These are phyloP conservation scores for Trametes sp. DNA, from an alignment of 1,284 basidiomycete genomes.

Conservation along the genomic window DNA sequence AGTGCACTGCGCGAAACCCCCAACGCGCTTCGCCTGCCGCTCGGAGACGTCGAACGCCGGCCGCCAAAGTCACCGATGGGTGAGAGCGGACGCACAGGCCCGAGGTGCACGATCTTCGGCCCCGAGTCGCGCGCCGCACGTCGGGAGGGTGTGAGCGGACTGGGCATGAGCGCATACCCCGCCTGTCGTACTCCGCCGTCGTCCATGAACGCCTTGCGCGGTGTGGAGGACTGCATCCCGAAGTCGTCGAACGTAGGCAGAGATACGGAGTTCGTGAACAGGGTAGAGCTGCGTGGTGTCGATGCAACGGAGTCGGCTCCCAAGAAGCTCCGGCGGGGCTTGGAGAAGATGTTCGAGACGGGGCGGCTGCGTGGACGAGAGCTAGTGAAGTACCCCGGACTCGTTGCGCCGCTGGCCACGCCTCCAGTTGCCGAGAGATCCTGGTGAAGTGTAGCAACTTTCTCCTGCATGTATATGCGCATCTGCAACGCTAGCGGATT, in stretches of 20 bases:
- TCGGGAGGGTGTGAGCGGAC: conserved; percentile 44
- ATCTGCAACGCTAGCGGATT: conserved; percentile 72
- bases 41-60: conserved; percentile 33
- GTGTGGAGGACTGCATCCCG: conserved; percentile 35
- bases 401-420: conserved; percentile 6
- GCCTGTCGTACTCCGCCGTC: conserved; percentile 45
- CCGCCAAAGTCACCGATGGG: conserved; percentile 38
- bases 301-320: conserved; percentile 42
- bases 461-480: conserved; percentile 68
- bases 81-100: conserved; percentile 54
- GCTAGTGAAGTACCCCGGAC: conserved; percentile 32
- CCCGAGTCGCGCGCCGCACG: conserved; percentile 43
- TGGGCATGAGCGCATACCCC: conserved; percentile 51
- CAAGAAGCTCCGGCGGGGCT: conserved; percentile 51
- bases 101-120: conserved; percentile 68
- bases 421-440: conserved; percentile 46
- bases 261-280: conserved; percentile 44
- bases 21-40: conserved; percentile 24
- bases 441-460: conserved; percentile 58
- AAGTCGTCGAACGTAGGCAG: conserved; percentile 38
- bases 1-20: conserved; percentile 29
- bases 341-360: conserved; percentile 53
- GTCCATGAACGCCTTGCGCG: conserved; percentile 29
- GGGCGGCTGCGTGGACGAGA: conserved; percentile 46
- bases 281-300: conserved; percentile 61